Evolutionary conservation across 129 eudicot genomes (phyloP), one percentile per base, ranked within the genome.

Genomic region (Flaveria brownii): DNA sequence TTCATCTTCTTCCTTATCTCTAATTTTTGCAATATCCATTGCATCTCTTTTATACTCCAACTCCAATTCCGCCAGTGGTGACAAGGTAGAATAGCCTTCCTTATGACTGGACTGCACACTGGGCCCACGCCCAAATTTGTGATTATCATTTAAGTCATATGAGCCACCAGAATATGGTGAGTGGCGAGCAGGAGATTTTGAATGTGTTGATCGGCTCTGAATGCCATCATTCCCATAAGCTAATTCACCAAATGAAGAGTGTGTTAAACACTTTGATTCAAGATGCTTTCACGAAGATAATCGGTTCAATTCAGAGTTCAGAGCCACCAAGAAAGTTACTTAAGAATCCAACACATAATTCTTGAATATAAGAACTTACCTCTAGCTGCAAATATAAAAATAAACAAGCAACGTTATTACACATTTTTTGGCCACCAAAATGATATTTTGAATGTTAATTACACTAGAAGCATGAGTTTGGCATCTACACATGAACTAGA

Each of bases 331-430:
- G 68, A 61, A 87, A 71, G 80, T 68, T 71, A 84, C 87, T 80
- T 84, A 92, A 80, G 86, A 87, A 85, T 80, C 97, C 86, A 91
- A 88, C 90, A 80, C 81, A 81, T 80, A 82, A 84, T 79, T 79
- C 96, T 89, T 89, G 96, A 84, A 85, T 78, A 79, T 82, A 90
- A 86, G 82, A 86, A 92, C 98, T 92, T 92, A 92, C 98, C 98
- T 92, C 88, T 90, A 62, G 88, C 98, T 90, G 98, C 96, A 90
- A 76, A 76, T 67, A 76, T 51, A 70, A 83, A n/a, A 26, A 85
- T 67, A 74, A 84, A 78, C 82, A 87, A 73, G 73, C 87, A 75
- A 43, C 5, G 76, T 85, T 84, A 87, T 74, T 52, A 77, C 42
- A 73, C 13, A 36, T 50, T 11, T 26, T 55, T 69, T 17, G 10